Percentiles rank a stretch among this genome's conserved stretches.
Evolutionary conservation across 805 yeast genomes (phyloP).

Genomic region (Osmozyma mogii): DNA sequence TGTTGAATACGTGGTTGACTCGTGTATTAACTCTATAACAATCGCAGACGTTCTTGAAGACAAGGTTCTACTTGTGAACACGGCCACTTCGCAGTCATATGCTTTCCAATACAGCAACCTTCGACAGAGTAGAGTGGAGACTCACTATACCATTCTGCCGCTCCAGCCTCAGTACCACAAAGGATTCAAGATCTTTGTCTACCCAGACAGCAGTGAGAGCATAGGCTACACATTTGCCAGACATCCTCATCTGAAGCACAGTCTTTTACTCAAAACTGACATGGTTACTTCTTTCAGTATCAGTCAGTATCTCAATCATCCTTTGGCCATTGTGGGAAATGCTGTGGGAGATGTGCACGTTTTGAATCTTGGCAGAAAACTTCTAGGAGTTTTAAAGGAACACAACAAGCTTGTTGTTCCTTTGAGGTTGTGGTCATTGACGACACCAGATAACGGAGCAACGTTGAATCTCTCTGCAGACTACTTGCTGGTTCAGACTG

Average conservation of each 20-base stretch:
- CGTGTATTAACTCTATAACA: slow-evolving; percentile 21
- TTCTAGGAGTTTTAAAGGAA: slow-evolving; percentile 24
- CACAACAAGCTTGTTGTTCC: slow-evolving; percentile 33
- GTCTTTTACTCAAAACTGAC: slow-evolving; percentile 23
- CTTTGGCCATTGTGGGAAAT: slow-evolving; percentile 26
- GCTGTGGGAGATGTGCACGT: slow-evolving; percentile 29
- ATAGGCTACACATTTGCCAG: slow-evolving; percentile 22
- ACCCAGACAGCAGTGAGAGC: slow-evolving; percentile 22
- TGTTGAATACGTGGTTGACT: slow-evolving; percentile 22
- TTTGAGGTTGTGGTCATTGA: slow-evolving; percentile 28
- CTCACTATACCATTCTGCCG: slow-evolving; percentile 16
- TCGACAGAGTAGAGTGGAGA: slow-evolving; percentile 20
- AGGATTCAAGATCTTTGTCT: slow-evolving; percentile 18
- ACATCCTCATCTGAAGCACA: slow-evolving; percentile 28
- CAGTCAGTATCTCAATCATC: slow-evolving; percentile 30
- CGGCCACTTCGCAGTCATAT: slow-evolving; percentile 20
- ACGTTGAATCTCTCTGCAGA: slow-evolving; percentile 16
- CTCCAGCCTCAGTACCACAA: slow-evolving; percentile 24
- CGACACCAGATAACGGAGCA: slow-evolving; percentile 7
- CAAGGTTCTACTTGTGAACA: slow-evolving; percentile 20
- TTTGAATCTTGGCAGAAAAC: slow-evolving; percentile 31
- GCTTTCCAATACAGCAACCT: slow-evolving; percentile 20
- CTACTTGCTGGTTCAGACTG: slow-evolving; percentile 23
- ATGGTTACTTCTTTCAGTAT: slow-evolving; percentile 20
- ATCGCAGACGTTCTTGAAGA: slow-evolving; percentile 17